phyloP scores from a whole-genome alignment of 192 early-diverging fungal genomes.

The Piromyces finnis region DNA sequence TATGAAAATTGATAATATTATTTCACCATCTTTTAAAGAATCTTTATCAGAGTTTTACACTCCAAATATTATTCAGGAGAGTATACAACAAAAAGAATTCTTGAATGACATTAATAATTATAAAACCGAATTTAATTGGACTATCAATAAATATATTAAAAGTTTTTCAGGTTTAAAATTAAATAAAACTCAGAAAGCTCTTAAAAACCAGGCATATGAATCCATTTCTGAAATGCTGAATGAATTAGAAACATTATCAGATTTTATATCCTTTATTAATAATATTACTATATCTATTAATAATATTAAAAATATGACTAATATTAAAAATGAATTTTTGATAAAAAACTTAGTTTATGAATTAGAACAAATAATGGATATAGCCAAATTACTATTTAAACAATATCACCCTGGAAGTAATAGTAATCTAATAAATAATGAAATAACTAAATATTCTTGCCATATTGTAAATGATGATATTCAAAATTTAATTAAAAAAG shows the following conservation, averaged over 20 bases:
- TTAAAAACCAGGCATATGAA: background rate
- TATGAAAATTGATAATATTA: background rate
- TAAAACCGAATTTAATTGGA: background rate
- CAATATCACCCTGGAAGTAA: background rate
- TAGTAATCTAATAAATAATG: background rate
- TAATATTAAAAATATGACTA: background rate
- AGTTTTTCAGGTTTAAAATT: background rate
- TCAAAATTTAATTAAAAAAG: background rate
- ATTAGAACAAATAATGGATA: background rate
- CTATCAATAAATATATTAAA: background rate
- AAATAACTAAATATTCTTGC: background rate
- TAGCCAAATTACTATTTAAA: background rate
- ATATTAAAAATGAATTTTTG: background rate
- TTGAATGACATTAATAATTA: background rate
- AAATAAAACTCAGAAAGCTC: background rate
- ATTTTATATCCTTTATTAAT: background rate
- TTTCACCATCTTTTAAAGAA: background rate
- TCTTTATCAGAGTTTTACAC: background rate
- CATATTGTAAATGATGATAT: background rate
- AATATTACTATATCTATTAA: background rate
- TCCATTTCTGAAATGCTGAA: background rate
- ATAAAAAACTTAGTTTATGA: background rate
- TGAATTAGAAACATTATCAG: background rate
- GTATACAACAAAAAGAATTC: background rate
- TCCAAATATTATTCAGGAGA: background rate